phyloP scores from a whole-genome alignment of 306 rosid species.

The Sicyos baderoa region DNA sequence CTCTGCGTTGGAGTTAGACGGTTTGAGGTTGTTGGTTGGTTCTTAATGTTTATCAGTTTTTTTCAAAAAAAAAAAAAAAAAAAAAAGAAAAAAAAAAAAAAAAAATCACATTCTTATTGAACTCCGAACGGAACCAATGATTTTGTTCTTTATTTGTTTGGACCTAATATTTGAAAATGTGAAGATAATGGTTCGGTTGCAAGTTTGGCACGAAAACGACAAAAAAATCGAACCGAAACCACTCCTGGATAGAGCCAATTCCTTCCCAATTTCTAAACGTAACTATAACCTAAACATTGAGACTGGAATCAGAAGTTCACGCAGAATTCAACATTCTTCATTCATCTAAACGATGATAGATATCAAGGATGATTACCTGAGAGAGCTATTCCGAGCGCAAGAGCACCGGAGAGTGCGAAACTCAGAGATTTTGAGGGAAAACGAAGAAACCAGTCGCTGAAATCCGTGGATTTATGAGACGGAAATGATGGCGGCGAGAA shows the following conservation, averaged over 20 bases:
- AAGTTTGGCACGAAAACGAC: no score
- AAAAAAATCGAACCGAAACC: no score
- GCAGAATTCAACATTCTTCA: not conserved
- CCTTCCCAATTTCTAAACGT: not conserved
- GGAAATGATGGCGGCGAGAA: slow-evolving; percentile 27
- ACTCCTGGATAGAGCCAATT: not conserved
- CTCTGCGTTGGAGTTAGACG: no score
- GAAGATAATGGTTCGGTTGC: no score
- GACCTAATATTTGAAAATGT: no score
- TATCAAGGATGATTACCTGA: slow-evolving; percentile 33
- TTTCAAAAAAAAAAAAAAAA: no score
- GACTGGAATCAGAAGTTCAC: not conserved
- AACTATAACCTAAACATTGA: not conserved
- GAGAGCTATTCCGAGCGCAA: slow-evolving; percentile 52
- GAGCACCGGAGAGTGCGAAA: slow-evolving; percentile 54
- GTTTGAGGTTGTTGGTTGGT: no score
- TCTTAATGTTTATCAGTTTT: no score
- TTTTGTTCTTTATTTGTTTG: no score
- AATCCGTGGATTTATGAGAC: slow-evolving; percentile 18
- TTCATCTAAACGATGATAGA: not conserved
- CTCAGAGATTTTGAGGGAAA: slow-evolving; percentile 40
- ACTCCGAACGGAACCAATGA: no score
- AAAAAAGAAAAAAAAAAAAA: no score
- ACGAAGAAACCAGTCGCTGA: slow-evolving; percentile 22
- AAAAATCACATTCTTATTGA: no score